Percentiles rank a stretch among this genome's conserved stretches.
These are phyloP conservation scores for Mycena kentingensis DNA, from an alignment of 768 basidiomycete species.

Conservation along the genomic window DNA sequence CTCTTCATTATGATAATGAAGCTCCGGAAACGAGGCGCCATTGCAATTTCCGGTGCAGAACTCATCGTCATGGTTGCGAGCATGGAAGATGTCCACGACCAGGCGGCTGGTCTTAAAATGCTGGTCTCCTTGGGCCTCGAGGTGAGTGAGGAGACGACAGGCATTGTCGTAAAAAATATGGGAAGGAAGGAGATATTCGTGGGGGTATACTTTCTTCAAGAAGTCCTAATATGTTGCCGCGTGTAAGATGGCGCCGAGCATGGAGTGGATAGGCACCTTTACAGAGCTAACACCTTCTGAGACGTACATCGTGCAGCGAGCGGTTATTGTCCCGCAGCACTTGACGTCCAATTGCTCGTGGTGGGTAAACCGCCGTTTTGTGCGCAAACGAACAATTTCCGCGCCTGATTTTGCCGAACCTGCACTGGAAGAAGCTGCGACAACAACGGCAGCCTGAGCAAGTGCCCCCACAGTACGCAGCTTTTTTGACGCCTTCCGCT, in stretches of 20 bases:
- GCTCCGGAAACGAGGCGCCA: neutral
- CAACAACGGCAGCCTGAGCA: no score
- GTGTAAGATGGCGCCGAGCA: neutral
- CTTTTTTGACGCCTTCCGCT: no score
- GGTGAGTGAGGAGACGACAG: slow-evolving; percentile 19
- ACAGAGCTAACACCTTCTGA: slow-evolving; percentile 24
- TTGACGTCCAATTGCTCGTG: no score
- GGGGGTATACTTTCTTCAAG: slow-evolving; percentile 17
- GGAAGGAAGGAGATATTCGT: slow-evolving; percentile 7
- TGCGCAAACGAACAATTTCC: no score
- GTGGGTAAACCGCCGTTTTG: no score
- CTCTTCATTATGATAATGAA: neutral
- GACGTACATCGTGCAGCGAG: slow-evolving; percentile 32
- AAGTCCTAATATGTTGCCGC: neutral
- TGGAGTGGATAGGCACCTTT: neutral
- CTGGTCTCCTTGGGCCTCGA: slow-evolving; percentile 4
- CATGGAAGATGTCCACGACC: slow-evolving; percentile 28
- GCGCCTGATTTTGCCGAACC: no score
- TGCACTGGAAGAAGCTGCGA: no score
- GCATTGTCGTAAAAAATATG: slow-evolving; percentile 26
- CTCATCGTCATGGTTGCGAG: neutral
- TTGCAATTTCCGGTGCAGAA: neutral
- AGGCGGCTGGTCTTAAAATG: slow-evolving; percentile 19
- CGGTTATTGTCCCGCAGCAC: no score
- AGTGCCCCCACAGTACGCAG: no score